Percentiles rank a stretch among this genome's conserved stretches.
Evolutionary conservation across 257 asterid species (phyloP).

Genomic region (Paulownia fortunei): DNA sequence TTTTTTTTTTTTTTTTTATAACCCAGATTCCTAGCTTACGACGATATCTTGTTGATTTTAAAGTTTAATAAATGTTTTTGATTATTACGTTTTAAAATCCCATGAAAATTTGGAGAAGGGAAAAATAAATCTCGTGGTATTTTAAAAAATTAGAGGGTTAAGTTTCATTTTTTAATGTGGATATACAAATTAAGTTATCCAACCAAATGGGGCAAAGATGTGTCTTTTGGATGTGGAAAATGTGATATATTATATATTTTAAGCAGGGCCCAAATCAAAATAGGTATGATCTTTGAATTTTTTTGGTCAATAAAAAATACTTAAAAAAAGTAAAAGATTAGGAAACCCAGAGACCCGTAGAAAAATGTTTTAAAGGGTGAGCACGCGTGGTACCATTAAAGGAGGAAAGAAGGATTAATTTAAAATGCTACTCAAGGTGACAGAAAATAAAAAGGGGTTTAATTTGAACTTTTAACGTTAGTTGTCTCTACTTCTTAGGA

Average conservation of each 20-base stretch:
- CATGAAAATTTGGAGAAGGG: no score
- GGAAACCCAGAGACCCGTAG: background rate
- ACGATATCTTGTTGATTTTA: background rate
- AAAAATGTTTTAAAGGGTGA: slow-evolving; percentile 12
- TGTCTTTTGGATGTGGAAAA: background rate
- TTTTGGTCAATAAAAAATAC: background rate
- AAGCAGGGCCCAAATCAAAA: no score
- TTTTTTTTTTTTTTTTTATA: background rate
- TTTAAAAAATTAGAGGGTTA: no score
- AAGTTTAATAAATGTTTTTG: no score
- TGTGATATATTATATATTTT: background rate
- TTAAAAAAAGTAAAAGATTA: background rate
- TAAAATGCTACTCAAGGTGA: background rate
- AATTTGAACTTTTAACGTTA: background rate
- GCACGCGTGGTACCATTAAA: background rate
- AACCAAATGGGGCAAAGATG: background rate
- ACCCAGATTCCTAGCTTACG: no score
- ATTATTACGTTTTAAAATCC: no score
- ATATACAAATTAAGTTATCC: background rate
- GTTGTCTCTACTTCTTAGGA: slow-evolving; percentile 35
- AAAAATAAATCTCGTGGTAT: no score
- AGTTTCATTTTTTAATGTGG: no score
- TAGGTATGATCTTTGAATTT: background rate
- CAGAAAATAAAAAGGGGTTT: background rate
- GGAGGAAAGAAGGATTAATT: background rate